phyloP scores from a whole-genome alignment of 179 eudicot genomes.

The Spinacia oleracea region DNA sequence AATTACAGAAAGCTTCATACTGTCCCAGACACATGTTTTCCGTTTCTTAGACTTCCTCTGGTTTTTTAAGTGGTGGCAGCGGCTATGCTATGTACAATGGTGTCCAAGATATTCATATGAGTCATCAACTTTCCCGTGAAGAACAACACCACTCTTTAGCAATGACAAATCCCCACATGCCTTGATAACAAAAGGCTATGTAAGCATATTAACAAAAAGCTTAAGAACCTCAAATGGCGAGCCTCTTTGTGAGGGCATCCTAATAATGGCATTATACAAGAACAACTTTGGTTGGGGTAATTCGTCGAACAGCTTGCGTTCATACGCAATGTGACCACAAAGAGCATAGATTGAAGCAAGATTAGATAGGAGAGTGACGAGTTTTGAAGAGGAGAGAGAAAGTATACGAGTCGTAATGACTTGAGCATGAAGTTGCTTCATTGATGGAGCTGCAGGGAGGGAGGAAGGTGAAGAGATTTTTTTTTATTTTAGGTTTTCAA shows the following conservation, averaged over 20 bases:
- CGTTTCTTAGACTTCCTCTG: too few species aligned
- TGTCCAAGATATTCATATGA: too few species aligned
- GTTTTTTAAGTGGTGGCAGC: too few species aligned
- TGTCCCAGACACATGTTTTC: too few species aligned
- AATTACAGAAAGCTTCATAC: too few species aligned
- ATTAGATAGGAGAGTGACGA: slow-evolving; percentile 35
- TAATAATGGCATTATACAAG: slow-evolving; percentile 45
- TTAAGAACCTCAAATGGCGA: slow-evolving; percentile 31
- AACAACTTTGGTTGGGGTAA: slow-evolving; percentile 39
- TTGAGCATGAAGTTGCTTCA: slow-evolving; percentile 48
- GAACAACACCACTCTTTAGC: slow-evolving; percentile 41
- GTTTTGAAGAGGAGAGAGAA: slow-evolving; percentile 25
- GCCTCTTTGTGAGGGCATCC: slow-evolving; percentile 40
- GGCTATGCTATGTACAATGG: too few species aligned
- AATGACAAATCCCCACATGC: slow-evolving; percentile 51
- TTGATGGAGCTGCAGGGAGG: too few species aligned
- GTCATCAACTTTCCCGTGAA: slow-evolving; percentile 57
- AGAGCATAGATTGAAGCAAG: slow-evolving; percentile 41
- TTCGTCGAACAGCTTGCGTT: slow-evolving; percentile 51
- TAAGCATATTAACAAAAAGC: slow-evolving; percentile 48
- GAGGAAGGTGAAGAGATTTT: too few species aligned
- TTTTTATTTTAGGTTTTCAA: too few species aligned
- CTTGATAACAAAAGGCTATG: slow-evolving; percentile 62
- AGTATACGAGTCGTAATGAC: slow-evolving; percentile 45
- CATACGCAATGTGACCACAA: slow-evolving; percentile 36